Conservation (phyloP, 257 asterid genomes). For the Schizonepeta tenuifolia region DNA sequence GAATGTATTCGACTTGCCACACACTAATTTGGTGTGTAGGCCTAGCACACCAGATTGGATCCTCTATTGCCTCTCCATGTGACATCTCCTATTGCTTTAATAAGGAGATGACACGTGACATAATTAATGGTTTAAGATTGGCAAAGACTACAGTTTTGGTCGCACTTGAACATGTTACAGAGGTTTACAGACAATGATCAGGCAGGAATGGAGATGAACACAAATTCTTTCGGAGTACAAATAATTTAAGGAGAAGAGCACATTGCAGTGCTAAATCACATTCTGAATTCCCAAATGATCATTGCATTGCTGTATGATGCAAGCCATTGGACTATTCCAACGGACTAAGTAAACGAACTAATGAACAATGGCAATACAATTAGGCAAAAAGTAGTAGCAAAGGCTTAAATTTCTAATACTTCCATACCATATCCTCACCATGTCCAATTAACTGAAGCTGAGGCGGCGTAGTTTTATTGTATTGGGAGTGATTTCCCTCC, state of each 20-base stretch:
- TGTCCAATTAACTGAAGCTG: constrained; percentile 61
- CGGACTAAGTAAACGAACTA: not conserved
- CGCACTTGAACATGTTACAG: not conserved
- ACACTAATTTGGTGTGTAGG: not conserved
- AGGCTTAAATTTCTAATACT: not conserved
- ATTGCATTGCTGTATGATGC: not conserved
- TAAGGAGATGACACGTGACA: too few relatives aligned
- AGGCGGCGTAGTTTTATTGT: constrained; percentile 40
- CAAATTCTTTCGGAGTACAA: not conserved
- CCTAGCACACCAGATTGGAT: too few relatives aligned
- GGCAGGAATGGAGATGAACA: not conserved
- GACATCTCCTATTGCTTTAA: too few relatives aligned
- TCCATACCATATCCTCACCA: constrained; percentile 45
- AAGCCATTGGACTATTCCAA: not conserved
- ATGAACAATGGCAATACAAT: constrained; percentile 5
- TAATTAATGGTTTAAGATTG: too few relatives aligned
- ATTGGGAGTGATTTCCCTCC: constrained; percentile 45
- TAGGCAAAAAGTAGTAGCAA: constrained; percentile 7
- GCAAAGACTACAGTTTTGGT: not conserved
- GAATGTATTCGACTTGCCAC: not conserved
- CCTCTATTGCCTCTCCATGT: too few relatives aligned
- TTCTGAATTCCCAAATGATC: constrained; percentile 15
- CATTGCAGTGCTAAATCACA: not conserved
- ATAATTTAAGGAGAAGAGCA: not conserved
- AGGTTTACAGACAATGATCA: not conserved